A percentile compares a stretch with the other conserved stretches of the same genome.
These are phyloP conservation scores for Fusarium cicatricum DNA, from an alignment of 2,329 filamentous ascomycete species.

Conservation along the genomic window DNA sequence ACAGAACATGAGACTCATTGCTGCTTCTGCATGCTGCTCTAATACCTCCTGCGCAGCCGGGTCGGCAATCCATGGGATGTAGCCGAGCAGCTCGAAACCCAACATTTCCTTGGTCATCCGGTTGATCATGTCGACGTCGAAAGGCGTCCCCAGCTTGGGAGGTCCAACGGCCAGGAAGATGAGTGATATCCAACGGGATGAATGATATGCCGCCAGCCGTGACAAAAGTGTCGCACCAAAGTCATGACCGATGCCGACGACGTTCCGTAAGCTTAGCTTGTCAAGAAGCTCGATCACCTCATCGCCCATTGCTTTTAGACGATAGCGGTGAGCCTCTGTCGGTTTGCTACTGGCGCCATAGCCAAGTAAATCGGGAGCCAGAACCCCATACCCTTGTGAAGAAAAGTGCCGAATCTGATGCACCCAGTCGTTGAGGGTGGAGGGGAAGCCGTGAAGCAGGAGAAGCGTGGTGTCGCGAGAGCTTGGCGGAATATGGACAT, in stretches of 20 bases:
- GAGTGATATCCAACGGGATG: constrained; percentile 29
- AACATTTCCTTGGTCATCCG: constrained; percentile 42
- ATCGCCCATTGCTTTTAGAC: constrained; percentile 43
- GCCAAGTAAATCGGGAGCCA: constrained; percentile 53
- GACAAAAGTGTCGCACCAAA: constrained; percentile 46
- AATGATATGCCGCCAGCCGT: constrained; percentile 40
- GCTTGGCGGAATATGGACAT: constrained; percentile 39
- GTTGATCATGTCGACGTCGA: constrained; percentile 45
- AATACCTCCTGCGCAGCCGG: constrained; percentile 24
- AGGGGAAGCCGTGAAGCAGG: constrained; percentile 60
- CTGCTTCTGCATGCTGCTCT: constrained; percentile 36
- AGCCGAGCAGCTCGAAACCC: constrained; percentile 45
- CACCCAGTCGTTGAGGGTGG: constrained; percentile 54
- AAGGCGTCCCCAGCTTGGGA: constrained; percentile 38
- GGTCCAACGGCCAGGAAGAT: constrained; percentile 46
- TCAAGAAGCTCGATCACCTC: constrained; percentile 47
- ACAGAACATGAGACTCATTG: constrained; percentile 44
- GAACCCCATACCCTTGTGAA: constrained; percentile 50
- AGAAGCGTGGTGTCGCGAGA: constrained; percentile 48
- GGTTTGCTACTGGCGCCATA: constrained; percentile 49
- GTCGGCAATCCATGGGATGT: constrained; percentile 42
- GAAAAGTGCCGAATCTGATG: constrained; percentile 49
- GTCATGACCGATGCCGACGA: constrained; percentile 55
- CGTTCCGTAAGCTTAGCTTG: constrained; percentile 44
- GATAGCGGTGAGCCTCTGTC: constrained; percentile 40